Evolutionary conservation across 441 rosid species (phyloP), one percentile per base, ranked within the genome.

Genomic region (Geranium incanum): DNA sequence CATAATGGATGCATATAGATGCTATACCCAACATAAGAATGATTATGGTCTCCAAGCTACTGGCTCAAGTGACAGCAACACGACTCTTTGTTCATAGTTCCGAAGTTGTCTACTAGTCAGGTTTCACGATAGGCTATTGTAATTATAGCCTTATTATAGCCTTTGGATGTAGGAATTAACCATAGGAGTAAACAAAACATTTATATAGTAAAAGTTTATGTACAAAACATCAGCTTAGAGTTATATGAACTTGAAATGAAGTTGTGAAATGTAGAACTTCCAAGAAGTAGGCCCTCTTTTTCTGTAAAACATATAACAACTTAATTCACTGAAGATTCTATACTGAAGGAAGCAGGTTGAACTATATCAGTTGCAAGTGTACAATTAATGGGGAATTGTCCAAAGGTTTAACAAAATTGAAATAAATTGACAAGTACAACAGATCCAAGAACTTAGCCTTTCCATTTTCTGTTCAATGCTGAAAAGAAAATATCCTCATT

Each of bases 41-140:
- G 67, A 66, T 70, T 12, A 15, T 48, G 69, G 4, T 21, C 68
- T 65, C 8, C 36, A 67, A 76, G 15, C 71, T 62, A 52, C 36
- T 64, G 65, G 18, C 75, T 28, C 9, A 36, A 55, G 28, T 21
- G 12, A 77, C 66, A 64, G 38, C 23, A 67, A 59, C 63, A 65
- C 9, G 28, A 38, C n/a, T 19, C 41, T 33, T 64, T 18, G 3
- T 57, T 70, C 11, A 43, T 68, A 43, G 67, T 64, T 19, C 76
- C 23, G 68, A 57, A 57, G 76, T 59, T 73, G 62, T 33, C 18
- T 28, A 48, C 18, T 41, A 48, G 36, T 73, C 36, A 15, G 36
- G 18, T 4, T 63, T 57, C 67, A 55, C 65, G 43, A 28, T 16
- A 36, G 28, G 45, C 37, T 59, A 43, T 60, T 57, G 36, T 19